Conservation (phyloP, 805 yeast species). For the Myxozyma vanderwaltii region DNA sequence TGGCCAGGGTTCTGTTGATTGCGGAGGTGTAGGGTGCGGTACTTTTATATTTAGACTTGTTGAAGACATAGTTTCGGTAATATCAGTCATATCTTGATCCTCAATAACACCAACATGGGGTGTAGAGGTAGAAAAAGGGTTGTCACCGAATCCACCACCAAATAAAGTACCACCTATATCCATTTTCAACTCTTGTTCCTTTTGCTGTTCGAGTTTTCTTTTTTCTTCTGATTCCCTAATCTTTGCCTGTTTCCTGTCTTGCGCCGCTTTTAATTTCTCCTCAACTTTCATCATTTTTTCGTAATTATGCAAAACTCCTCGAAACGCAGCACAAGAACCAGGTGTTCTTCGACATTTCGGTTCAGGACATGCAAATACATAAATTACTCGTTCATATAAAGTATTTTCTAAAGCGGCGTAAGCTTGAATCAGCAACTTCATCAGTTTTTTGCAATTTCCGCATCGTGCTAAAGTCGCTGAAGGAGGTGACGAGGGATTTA, state of each 20-base stretch:
- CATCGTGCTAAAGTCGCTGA: constrained; percentile 56
- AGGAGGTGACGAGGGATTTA: constrained; percentile 62
- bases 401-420: constrained; percentile 74
- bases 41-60: not conserved
- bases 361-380: constrained; percentile 73
- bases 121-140: constrained; percentile 17
- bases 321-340: constrained; percentile 72
- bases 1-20: constrained; percentile 21
- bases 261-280: constrained; percentile 40
- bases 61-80: constrained; percentile 3
- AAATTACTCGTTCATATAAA: constrained; percentile 77
- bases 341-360: constrained; percentile 64
- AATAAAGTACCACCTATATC: constrained; percentile 46
- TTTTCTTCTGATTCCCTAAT: constrained; percentile 47
- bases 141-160: constrained; percentile 40
- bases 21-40: not conserved
- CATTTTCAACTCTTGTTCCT: constrained; percentile 31
- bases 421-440: constrained; percentile 77
- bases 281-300: constrained; percentile 42
- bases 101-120: not conserved
- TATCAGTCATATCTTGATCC: constrained; percentile 2
- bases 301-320: constrained; percentile 72
- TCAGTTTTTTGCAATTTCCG: constrained; percentile 59
- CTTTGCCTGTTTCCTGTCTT: constrained; percentile 48
- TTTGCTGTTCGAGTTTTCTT: constrained; percentile 20